phyloP scores from a whole-genome alignment of 768 basidiomycete species.

The Podaxis pistillaris region DNA sequence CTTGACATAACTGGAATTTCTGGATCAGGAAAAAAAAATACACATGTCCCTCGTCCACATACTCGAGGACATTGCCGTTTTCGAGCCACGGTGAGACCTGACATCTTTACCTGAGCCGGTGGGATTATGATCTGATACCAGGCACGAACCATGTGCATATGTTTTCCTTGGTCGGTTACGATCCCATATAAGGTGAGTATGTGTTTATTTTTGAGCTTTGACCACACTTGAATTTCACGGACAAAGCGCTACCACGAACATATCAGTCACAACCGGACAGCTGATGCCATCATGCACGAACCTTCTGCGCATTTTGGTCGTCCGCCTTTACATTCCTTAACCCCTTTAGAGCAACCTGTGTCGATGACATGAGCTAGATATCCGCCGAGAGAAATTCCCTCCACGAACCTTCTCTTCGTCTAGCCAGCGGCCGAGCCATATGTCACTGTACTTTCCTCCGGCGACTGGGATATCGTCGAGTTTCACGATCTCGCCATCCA shows the following conservation, averaged over 20 bases:
- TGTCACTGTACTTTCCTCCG: constrained; percentile 53
- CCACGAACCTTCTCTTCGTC: constrained; percentile 44
- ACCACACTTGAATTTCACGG: constrained; percentile 56
- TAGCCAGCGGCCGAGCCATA: constrained; percentile 55
- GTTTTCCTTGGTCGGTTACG: constrained; percentile 49
- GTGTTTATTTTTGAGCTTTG: constrained; percentile 47
- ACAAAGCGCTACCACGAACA: constrained; percentile 45
- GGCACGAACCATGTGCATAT: constrained; percentile 44
- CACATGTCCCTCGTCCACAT: constrained; percentile 15
- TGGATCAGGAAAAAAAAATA: not conserved
- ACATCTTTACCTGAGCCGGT: not conserved
- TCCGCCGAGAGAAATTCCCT: not conserved
- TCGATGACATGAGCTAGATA: not conserved
- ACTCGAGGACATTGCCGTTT: constrained; percentile 56
- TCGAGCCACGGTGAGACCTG: constrained; percentile 66
- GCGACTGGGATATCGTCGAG: constrained; percentile 38
- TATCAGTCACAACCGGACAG: not conserved
- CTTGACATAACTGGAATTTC: constrained; percentile 37
- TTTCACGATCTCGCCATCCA: constrained; percentile 51
- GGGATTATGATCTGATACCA: not conserved
- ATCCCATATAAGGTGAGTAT: constrained; percentile 57
- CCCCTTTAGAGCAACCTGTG: constrained; percentile 57
- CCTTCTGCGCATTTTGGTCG: constrained; percentile 41
- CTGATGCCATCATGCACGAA: constrained; percentile 17
- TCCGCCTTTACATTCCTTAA: constrained; percentile 44